A percentile compares a stretch with the other conserved stretches of the same genome.
These are phyloP conservation scores for Acanthamoeba polyphaga DNA, from an alignment of 208 protist genomes.

Conservation along the genomic window DNA sequence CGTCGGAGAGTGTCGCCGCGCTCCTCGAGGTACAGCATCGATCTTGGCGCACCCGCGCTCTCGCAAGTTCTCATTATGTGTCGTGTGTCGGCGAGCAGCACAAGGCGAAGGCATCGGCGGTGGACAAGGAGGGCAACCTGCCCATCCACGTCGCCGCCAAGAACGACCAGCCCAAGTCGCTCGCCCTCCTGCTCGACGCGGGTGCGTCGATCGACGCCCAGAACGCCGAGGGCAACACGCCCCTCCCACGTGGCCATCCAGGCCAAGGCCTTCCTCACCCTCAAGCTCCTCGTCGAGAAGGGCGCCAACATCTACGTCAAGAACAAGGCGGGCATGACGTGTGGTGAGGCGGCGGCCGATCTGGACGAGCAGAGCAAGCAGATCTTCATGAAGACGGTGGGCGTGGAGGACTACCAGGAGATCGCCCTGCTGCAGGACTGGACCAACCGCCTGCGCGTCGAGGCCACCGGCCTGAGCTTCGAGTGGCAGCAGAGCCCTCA, in stretches of 20 bases:
- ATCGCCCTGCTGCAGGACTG: slow-evolving; percentile 68
- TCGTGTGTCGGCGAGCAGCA: slow-evolving; percentile 10
- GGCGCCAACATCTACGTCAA: slow-evolving; percentile 68
- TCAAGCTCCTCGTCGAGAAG: slow-evolving; percentile 50
- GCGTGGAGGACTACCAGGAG: slow-evolving; percentile 71
- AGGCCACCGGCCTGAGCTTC: slow-evolving; percentile 43
- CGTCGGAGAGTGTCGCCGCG: slow-evolving; percentile 32
- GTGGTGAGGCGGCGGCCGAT: slow-evolving; percentile 71
- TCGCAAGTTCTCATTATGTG: background rate
- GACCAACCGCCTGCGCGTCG: slow-evolving; percentile 45
- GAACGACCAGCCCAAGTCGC: slow-evolving; percentile 68
- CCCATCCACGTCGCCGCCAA: slow-evolving; percentile 63
- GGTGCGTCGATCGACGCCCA: slow-evolving; percentile 10
- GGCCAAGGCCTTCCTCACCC: slow-evolving; percentile 67
- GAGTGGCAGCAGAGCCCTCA: slow-evolving; percentile 71
- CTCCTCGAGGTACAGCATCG: slow-evolving; percentile 34
- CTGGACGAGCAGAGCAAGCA: slow-evolving; percentile 72
- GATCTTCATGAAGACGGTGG: slow-evolving; percentile 72
- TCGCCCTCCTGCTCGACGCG: background rate
- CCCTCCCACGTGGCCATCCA: slow-evolving; percentile 68
- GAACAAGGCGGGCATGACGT: slow-evolving; percentile 71
- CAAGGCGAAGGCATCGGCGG: slow-evolving; percentile 29
- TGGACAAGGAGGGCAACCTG: slow-evolving; percentile 69
- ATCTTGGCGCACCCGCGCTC: too few species aligned
- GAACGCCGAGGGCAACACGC: slow-evolving; percentile 48